phyloP scores from a whole-genome alignment of 2,329 filamentous ascomycete species.

The Chalaropsis thielavioides region DNA sequence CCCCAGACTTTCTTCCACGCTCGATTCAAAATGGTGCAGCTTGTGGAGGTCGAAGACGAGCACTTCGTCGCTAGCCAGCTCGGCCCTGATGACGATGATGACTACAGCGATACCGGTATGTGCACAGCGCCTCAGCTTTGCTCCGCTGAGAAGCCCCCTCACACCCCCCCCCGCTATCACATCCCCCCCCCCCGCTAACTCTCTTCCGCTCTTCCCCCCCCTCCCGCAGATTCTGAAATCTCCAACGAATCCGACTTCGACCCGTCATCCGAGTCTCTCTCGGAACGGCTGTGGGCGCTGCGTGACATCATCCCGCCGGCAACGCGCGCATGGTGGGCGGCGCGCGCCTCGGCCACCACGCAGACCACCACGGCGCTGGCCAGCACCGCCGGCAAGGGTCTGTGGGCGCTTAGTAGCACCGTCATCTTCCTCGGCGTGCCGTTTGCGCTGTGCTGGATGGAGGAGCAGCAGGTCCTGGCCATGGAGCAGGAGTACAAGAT shows the following conservation, averaged over 20 bases:
- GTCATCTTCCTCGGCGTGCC: slow-evolving; percentile 83
- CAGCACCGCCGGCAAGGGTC: slow-evolving; percentile 64
- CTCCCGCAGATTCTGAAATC: slow-evolving; percentile 57
- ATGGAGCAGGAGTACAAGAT: slow-evolving; percentile 97
- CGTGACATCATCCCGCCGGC: slow-evolving; percentile 64
- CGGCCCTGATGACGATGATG: slow-evolving; percentile 66
- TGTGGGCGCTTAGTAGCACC: slow-evolving; percentile 84
- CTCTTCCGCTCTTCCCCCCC: too few species aligned
- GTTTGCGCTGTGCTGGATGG: slow-evolving; percentile 80
- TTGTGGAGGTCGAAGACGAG: slow-evolving; percentile 93
- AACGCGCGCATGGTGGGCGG: slow-evolving; percentile 52
- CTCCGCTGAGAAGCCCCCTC: too few species aligned
- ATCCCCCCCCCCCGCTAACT: not conserved
- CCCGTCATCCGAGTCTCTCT: slow-evolving; percentile 41
- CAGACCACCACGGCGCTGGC: slow-evolving; percentile 39
- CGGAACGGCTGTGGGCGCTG: slow-evolving; percentile 57
- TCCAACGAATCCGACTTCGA: slow-evolving; percentile 65
- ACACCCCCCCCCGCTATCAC: too few species aligned
- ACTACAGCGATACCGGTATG: slow-evolving; percentile 86
- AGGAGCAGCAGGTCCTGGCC: slow-evolving; percentile 93
- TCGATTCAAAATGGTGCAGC: slow-evolving; percentile 65
- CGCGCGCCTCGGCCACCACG: slow-evolving; percentile 42
- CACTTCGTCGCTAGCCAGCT: slow-evolving; percentile 65
- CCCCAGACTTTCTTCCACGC: not conserved
- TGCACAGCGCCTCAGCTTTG: slow-evolving; percentile 16